A percentile compares a stretch with the other conserved stretches of the same genome.
Evolutionary conservation across 345 rosid species (phyloP).

Genomic region (Hibiscus trionum): DNA sequence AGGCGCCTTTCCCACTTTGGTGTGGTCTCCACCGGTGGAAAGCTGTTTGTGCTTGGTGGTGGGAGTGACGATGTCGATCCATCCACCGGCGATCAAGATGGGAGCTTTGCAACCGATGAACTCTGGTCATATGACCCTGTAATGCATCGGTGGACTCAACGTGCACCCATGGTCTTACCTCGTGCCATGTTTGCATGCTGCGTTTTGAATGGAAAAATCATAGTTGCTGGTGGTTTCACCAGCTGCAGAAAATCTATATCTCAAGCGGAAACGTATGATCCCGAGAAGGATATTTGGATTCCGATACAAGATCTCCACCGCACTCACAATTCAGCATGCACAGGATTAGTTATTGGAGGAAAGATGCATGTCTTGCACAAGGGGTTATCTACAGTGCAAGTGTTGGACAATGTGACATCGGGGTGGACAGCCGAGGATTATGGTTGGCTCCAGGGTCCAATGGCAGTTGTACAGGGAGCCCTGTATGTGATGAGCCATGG

Average conservation of each 20-base stretch:
- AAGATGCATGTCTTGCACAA: neutral
- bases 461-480: neutral
- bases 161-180: slow-evolving; percentile 78
- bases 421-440: neutral
- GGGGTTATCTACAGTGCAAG: neutral
- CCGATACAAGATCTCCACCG: neutral
- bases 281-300: slow-evolving; percentile 40
- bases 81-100: slow-evolving; percentile 84
- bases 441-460: neutral
- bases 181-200: slow-evolving; percentile 97
- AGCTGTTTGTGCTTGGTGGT: slow-evolving; percentile 84
- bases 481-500: neutral
- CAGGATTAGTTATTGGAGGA: neutral
- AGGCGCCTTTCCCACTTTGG: slow-evolving; percentile 88
- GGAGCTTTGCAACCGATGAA: slow-evolving; percentile 84
- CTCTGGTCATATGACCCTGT: slow-evolving; percentile 90
- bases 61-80: slow-evolving; percentile 94
- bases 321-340: neutral
- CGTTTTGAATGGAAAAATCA: slow-evolving; percentile 71
- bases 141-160: slow-evolving; percentile 46
- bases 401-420: neutral
- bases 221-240: slow-evolving; percentile 92
- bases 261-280: slow-evolving; percentile 84
- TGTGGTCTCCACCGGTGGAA: slow-evolving; percentile 52
- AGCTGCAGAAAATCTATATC: slow-evolving; percentile 80